Conservation (phyloP, 345 rosid species). For the Luvunga scandens region DNA sequence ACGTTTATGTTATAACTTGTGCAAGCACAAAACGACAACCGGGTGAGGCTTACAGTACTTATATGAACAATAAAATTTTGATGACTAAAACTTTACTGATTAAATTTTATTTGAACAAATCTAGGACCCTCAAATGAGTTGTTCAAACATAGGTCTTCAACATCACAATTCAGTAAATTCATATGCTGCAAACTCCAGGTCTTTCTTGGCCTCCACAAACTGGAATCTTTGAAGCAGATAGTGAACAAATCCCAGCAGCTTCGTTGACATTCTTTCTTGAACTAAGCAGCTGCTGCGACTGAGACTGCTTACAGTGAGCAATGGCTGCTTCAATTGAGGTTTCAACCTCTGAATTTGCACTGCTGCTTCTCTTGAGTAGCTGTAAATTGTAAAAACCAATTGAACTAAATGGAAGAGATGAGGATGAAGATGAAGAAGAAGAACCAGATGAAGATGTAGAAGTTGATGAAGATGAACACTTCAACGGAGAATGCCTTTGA, state of each 20-base stretch:
- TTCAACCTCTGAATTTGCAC: conserved; percentile 57
- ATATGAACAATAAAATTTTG: neutral
- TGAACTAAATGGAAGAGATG: conserved; percentile 67
- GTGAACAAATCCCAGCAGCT: conserved; percentile 34
- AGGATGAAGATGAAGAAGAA: conserved; percentile 45
- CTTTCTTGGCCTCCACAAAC: conserved; percentile 40
- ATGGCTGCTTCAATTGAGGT: conserved; percentile 83
- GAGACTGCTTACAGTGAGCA: conserved; percentile 85
- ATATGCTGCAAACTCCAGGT: conserved; percentile 28
- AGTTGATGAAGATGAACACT: conserved; percentile 35
- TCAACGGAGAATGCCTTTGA: conserved; percentile 50
- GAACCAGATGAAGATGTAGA: conserved; percentile 42
- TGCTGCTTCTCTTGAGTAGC: conserved; percentile 61
- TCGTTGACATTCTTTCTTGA: conserved; percentile 39
- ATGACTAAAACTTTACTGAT: neutral
- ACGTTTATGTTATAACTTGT: neutral
- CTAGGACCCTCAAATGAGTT: neutral
- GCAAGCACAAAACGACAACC: conserved; percentile 7
- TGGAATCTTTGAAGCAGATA: conserved; percentile 37
- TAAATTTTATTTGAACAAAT: conserved; percentile 7
- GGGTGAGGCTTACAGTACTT: neutral
- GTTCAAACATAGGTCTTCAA: neutral
- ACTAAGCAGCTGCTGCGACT: conserved; percentile 41
- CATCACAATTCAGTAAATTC: neutral
- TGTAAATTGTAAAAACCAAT: conserved; percentile 47